Conservation (phyloP, 257 asterid species). For the Capsicum rhomboideum region DNA sequence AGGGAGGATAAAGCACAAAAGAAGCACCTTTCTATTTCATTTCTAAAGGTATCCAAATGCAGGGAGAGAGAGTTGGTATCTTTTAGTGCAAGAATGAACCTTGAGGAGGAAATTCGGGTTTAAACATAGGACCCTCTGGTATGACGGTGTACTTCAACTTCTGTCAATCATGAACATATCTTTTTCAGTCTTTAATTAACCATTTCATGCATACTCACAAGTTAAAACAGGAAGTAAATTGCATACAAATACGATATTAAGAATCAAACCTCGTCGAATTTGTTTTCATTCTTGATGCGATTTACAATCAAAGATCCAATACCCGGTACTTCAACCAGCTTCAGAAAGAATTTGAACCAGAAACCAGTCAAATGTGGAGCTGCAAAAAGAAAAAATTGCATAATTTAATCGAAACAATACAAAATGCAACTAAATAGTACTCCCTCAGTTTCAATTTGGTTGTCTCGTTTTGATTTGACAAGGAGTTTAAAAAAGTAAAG, state of each 20-base stretch:
- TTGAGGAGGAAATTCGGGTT: conserved; percentile 91
- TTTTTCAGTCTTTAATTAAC: background rate
- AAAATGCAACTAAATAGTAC: background rate
- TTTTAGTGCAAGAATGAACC: conserved; percentile 31
- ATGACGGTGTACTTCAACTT: conserved; percentile 77
- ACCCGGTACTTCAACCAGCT: conserved; percentile 48
- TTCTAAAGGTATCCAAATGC: background rate
- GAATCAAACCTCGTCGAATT: conserved; percentile 47
- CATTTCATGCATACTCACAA: background rate
- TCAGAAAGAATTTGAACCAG: conserved; percentile 49
- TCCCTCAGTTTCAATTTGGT: too few relatives aligned
- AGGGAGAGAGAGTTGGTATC: background rate
- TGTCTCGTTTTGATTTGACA: too few relatives aligned
- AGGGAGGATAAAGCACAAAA: background rate
- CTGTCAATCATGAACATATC: conserved; percentile 25
- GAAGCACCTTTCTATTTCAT: background rate
- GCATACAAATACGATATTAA: background rate
- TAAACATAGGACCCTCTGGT: conserved; percentile 90
- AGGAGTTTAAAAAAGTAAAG: too few relatives aligned
- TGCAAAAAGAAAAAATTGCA: conserved; percentile 20
- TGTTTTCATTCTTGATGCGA: conserved; percentile 55
- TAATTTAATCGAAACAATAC: background rate
- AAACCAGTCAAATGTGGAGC: conserved; percentile 94
- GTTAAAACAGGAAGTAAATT: background rate
- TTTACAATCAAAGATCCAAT: conserved; percentile 50